Conservation (phyloP, 129 eudicot species). For the Ambrosia artemisiifolia region DNA sequence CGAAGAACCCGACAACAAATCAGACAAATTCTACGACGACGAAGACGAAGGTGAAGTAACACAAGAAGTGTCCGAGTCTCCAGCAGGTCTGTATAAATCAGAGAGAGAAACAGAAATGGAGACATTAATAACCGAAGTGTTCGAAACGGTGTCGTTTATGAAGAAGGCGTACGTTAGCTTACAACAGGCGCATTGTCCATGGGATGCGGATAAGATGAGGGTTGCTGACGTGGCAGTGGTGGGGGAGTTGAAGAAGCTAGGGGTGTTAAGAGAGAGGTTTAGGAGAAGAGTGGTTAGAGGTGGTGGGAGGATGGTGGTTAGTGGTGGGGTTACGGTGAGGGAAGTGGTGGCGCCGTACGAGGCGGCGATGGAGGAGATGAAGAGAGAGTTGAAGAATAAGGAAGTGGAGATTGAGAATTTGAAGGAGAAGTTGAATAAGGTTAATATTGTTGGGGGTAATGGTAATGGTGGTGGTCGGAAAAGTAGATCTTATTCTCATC, state of each 20-base stretch:
- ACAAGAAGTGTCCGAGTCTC: not conserved
- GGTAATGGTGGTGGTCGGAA: constrained; percentile 51
- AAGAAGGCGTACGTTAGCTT: constrained; percentile 78
- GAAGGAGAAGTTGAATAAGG: constrained; percentile 56
- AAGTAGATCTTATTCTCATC: constrained; percentile 44
- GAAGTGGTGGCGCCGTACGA: not conserved
- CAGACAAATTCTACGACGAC: constrained; percentile 21
- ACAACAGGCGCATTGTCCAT: constrained; percentile 84
- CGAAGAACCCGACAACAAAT: constrained; percentile 15
- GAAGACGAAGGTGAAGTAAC: constrained; percentile 26
- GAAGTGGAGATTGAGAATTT: constrained; percentile 64
- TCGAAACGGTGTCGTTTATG: constrained; percentile 73
- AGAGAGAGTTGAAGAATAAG: constrained; percentile 62
- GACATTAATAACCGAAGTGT: constrained; percentile 65
- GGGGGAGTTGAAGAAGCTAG: constrained; percentile 71
- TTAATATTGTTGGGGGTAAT: constrained; percentile 30
- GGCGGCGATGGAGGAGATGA: constrained; percentile 31
- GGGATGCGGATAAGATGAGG: constrained; percentile 78
- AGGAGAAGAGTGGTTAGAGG: constrained; percentile 46
- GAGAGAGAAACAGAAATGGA: constrained; percentile 40
- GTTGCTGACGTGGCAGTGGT: constrained; percentile 71
- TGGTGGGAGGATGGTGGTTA: constrained; percentile 32
- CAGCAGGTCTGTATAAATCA: constrained; percentile 5
- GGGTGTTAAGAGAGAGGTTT: constrained; percentile 77
- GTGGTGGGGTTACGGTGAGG: constrained; percentile 43